Conservation (phyloP, 495 filamentous ascomycete genomes). For the Amniculicola lignicola region DNA sequence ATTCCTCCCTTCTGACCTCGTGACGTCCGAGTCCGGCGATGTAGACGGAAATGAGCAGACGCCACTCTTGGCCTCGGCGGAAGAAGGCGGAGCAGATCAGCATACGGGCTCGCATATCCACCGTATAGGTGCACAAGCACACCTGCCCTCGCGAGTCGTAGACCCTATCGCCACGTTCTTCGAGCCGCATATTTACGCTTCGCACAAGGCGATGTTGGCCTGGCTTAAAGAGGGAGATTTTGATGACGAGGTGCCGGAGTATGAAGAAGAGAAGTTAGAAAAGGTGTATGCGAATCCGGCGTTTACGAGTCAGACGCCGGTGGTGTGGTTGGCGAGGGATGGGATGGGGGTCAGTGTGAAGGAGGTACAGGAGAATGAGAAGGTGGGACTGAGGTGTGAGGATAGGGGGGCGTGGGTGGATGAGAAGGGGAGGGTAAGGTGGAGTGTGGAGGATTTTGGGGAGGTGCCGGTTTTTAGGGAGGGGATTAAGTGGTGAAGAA, state of each 20-base stretch:
- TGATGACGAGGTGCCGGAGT: conserved; percentile 27
- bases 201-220: conserved; percentile 24
- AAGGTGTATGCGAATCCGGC: conserved; percentile 78
- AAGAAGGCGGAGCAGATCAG: conserved; percentile 26
- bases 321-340: conserved; percentile 85
- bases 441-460: conserved; percentile 67
- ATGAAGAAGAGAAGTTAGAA: conserved; percentile 23
- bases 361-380: conserved; percentile 68
- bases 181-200: conserved; percentile 34
- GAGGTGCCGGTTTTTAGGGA: conserved; percentile 75
- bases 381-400: conserved; percentile 68
- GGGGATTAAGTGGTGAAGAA: conserved; percentile 20
- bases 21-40: too few relatives aligned
- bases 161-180: conserved; percentile 35
- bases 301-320: conserved; percentile 59
- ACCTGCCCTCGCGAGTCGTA: conserved; percentile 30
- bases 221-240: conserved; percentile 31
- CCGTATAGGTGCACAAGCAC: conserved; percentile 26
- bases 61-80: conserved; percentile 30
- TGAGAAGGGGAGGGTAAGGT: conserved; percentile 73
- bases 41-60: conserved; percentile 31
- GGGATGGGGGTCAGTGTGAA: conserved; percentile 69
- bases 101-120: conserved; percentile 26
- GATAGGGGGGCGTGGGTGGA: conserved; percentile 80
- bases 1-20: conserved; percentile 38